Conservation (phyloP, 352 stramenopile genomes). For the Blastocystis sp. region DNA sequence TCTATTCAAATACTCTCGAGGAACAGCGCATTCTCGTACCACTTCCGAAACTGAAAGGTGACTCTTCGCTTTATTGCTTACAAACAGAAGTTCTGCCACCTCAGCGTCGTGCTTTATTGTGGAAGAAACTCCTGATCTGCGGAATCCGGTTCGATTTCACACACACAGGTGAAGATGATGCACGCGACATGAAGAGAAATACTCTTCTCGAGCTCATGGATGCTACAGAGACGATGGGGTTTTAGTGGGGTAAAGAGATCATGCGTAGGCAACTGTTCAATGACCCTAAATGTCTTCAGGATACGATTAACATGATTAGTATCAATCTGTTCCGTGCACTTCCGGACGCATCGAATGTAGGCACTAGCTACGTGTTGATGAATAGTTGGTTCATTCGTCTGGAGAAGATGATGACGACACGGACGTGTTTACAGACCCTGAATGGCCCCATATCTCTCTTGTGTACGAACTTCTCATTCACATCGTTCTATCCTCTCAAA, state of each 20-base stretch:
- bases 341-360: slow-evolving; percentile 65
- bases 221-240: slow-evolving; percentile 92
- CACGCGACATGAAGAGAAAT: slow-evolving; percentile 89
- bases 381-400: slow-evolving; percentile 76
- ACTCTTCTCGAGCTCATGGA: slow-evolving; percentile 97
- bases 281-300: slow-evolving; percentile 26
- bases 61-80: background rate
- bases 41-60: slow-evolving; percentile 42
- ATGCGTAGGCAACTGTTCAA: slow-evolving; percentile 69
- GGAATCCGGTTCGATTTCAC: slow-evolving; percentile 61
- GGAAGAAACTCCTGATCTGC: slow-evolving; percentile 61
- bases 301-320: slow-evolving; percentile 76
- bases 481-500: slow-evolving; percentile 92
- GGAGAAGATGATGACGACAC: slow-evolving; percentile 98
- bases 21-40: slow-evolving; percentile 26
- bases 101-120: slow-evolving; percentile 46
- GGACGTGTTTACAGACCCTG: slow-evolving; percentile 88
- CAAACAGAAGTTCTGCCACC: background rate
- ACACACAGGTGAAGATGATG: slow-evolving; percentile 44
- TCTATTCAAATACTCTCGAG: slow-evolving; percentile 34
- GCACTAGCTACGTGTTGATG: slow-evolving; percentile 67
- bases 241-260: slow-evolving; percentile 72
- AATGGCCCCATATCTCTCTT: slow-evolving; percentile 93
- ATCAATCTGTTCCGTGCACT: slow-evolving; percentile 88
- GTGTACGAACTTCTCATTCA: slow-evolving; percentile 98